phyloP scores from a whole-genome alignment of 208 protist species.

The Crithidia expoeki region DNA sequence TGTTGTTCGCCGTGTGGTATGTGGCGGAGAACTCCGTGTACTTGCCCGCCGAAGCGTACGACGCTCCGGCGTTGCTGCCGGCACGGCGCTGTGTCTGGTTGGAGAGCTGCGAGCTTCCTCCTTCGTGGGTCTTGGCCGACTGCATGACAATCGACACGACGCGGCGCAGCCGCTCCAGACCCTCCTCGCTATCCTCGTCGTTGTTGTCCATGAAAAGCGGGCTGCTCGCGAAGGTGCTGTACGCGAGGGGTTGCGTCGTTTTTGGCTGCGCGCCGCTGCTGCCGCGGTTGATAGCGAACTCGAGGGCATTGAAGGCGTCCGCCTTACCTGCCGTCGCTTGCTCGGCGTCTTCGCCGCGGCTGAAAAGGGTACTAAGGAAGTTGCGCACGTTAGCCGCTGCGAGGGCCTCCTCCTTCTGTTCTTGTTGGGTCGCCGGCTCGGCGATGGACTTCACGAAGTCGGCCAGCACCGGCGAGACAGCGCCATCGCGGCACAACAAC shows the following conservation, averaged over 20 bases:
- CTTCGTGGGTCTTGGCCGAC: slow-evolving; percentile 29
- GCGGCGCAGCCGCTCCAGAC: slow-evolving; percentile 39
- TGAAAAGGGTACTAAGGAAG: slow-evolving; percentile 44
- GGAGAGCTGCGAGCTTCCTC: slow-evolving; percentile 19
- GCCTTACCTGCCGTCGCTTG: slow-evolving; percentile 15
- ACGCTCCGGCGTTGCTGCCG: not conserved
- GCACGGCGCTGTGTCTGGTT: slow-evolving; percentile 22
- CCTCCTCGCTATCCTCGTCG: slow-evolving; percentile 46
- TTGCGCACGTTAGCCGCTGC: slow-evolving; percentile 36
- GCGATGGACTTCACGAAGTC: slow-evolving; percentile 35
- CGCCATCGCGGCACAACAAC: not conserved
- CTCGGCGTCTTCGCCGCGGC: slow-evolving; percentile 7
- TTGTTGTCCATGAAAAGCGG: slow-evolving; percentile 45
- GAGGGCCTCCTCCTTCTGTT: slow-evolving; percentile 25
- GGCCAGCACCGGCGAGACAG: slow-evolving; percentile 11
- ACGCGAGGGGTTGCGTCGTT: slow-evolving; percentile 30
- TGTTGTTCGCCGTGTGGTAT: slow-evolving; percentile 19
- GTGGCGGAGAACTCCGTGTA: slow-evolving; percentile 36
- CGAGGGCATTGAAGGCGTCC: slow-evolving; percentile 42
- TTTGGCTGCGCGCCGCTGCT: slow-evolving; percentile 10
- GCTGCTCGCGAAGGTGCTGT: slow-evolving; percentile 39
- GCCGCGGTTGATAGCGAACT: slow-evolving; percentile 34
- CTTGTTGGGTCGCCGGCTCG: slow-evolving; percentile 23
- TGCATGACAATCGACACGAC: slow-evolving; percentile 50
- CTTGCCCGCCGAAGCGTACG: slow-evolving; percentile 11